Evolutionary conservation across 2,329 filamentous ascomycete genomes (phyloP).

Genomic region (Periglandula ipomoeae): DNA sequence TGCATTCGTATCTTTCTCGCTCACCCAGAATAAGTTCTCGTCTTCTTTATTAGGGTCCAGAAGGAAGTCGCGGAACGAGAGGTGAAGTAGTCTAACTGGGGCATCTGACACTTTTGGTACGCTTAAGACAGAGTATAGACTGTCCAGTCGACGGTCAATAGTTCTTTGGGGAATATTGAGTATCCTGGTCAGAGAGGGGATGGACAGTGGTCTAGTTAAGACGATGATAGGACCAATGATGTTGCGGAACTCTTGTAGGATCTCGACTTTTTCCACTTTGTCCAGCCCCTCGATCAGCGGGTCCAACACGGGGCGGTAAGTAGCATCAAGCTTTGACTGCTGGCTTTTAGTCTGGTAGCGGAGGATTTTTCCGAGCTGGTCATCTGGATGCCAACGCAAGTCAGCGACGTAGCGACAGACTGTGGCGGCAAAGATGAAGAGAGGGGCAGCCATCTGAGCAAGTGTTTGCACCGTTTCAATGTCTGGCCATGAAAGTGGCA

Average conservation of each 20-base stretch:
- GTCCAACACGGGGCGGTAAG: not conserved
- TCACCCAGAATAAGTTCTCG: not conserved
- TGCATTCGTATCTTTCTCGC: not conserved
- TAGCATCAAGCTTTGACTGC: not conserved
- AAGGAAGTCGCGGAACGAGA: conserved; percentile 2
- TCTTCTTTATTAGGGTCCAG: not conserved
- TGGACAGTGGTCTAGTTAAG: not conserved
- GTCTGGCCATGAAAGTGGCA: not conserved
- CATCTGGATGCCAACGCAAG: not conserved
- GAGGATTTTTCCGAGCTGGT: not conserved
- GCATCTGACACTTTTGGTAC: not conserved
- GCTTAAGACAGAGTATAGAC: not conserved
- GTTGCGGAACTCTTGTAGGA: not conserved
- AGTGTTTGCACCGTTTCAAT: not conserved
- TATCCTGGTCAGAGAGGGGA: not conserved
- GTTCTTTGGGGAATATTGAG: not conserved
- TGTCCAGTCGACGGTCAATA: not conserved
- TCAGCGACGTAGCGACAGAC: not conserved
- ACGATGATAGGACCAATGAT: conserved; percentile 1
- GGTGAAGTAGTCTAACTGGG: not conserved
- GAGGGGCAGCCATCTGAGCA: not conserved
- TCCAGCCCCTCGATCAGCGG: not conserved
- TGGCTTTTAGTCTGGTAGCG: not conserved
- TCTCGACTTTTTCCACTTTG: not conserved
- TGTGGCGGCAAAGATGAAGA: conserved; percentile 1